phyloP scores from a whole-genome alignment of 257 asterid species.

The Solanum chmielewskii region DNA sequence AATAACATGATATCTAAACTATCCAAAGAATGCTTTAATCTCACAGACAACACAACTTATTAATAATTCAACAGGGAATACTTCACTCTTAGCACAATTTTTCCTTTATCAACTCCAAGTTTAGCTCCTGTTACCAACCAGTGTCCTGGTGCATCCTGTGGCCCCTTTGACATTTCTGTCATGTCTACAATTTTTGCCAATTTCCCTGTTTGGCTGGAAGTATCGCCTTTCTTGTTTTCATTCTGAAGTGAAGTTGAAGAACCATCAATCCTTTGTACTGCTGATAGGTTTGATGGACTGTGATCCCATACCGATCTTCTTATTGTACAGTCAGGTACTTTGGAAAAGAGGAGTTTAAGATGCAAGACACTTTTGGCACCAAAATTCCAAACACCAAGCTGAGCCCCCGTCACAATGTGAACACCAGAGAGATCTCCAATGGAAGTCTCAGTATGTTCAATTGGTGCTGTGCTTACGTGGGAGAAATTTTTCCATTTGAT shows the following conservation, averaged over 20 bases:
- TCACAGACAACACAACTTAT: conserved; percentile 8
- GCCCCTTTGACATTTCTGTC: conserved; percentile 97
- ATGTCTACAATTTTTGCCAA: conserved; percentile 78
- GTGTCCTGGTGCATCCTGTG: conserved; percentile 93
- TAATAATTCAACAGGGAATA: conserved; percentile 87
- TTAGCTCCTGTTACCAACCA: conserved; percentile 99
- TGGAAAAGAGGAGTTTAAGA: conserved; percentile 86
- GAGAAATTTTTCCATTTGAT: conserved; percentile 96
- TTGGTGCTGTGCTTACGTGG: conserved; percentile 95
- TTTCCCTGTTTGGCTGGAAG: conserved; percentile 50
- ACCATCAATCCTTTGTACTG: conserved; percentile 45
- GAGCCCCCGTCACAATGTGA: conserved; percentile 94
- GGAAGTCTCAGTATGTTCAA: conserved; percentile 73
- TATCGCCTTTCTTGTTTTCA: conserved; percentile 44
- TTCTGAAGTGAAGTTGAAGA: conserved; percentile 37
- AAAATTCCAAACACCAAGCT: conserved; percentile 94
- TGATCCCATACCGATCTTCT: conserved; percentile 99
- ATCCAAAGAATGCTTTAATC: conserved; percentile 11
- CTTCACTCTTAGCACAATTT: conserved; percentile 69
- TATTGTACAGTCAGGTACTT: conserved; percentile 94
- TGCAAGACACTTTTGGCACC: conserved; percentile 83
- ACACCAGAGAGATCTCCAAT: conserved; percentile 96
- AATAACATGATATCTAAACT: conserved; percentile 2
- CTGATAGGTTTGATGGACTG: conserved; percentile 54
- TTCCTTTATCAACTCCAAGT: conserved; percentile 97